These are phyloP conservation scores for Raphanus raphanistrum DNA, from an alignment of 345 rosid genomes.

Conservation along the genomic window DNA sequence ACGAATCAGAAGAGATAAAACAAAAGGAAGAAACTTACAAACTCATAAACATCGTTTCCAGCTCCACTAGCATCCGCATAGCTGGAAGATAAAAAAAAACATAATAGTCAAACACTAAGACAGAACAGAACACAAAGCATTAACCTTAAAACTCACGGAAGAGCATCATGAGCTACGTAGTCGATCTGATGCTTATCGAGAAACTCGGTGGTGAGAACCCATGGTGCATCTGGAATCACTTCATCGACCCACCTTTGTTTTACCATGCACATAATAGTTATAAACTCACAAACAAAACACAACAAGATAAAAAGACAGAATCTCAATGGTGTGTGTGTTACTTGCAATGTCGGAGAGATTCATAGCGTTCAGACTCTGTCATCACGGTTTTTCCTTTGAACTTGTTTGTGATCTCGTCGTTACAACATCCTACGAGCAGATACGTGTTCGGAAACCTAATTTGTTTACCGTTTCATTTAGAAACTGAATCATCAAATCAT, in stretches of 20 bases:
- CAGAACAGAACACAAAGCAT: background rate
- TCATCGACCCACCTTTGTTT: constrained; percentile 71
- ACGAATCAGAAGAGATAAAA: background rate
- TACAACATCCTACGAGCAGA: constrained; percentile 67
- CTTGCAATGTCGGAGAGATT: constrained; percentile 78
- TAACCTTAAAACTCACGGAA: constrained; percentile 48
- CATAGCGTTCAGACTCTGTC: constrained; percentile 65
- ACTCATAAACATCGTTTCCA: constrained; percentile 74
- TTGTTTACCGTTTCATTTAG: background rate
- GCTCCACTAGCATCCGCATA: constrained; percentile 77
- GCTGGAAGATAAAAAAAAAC: constrained; percentile 18
- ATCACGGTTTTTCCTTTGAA: constrained; percentile 74
- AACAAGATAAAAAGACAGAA: background rate
- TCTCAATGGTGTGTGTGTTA: constrained; percentile 2
- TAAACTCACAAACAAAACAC: background rate
- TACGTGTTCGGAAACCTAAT: constrained; percentile 63
- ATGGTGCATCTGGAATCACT: constrained; percentile 76
- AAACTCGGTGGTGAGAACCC: constrained; percentile 65
- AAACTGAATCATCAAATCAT: background rate
- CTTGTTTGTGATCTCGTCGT: constrained; percentile 57
- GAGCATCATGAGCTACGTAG: constrained; percentile 65
- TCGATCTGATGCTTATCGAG: constrained; percentile 64
- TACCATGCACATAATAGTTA: background rate
- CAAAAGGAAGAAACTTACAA: constrained; percentile 44
- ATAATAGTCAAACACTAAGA: background rate